Base-by-base conservation (phyloP, 179 eudicot genomes). In the Spergularia azorica region DNA sequence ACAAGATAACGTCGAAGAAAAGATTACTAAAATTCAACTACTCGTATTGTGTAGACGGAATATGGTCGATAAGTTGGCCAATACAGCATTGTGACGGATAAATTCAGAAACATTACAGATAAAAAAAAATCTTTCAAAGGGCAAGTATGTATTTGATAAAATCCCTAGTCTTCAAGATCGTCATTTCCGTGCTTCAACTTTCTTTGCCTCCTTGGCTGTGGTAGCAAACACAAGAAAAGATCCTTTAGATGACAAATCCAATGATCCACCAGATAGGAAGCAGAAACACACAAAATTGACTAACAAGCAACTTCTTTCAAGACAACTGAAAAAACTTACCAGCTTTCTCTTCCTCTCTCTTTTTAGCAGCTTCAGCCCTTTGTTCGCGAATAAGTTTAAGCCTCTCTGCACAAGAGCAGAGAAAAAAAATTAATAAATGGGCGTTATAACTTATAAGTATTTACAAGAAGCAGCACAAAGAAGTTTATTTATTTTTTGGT, bases 351-450 rank as follows among this genome's bases (percentile, higher is more conserved):
- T 92, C 97, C 57, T 90, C 97, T 58, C 97, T 86, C 83, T 92
- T 92, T 78, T 75, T 92, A 71, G 97, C 97, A 73, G 95, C 97
- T 63, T 92, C 97, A 41, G 95, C 97, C 80, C 97, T 92, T 79
- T 92, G 95, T 56, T 92, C 90, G 57, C 95, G 91, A 59, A 92
- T 89, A 21, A 92, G 92, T 71, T 92, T 92, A 73, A 92, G 83
- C 63, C 94, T 88, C 51, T 92, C 94, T 92, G 91, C 85, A 84
- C 63, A 58, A 20, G 20, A 63, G 54, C 26, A 15, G 10, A 75
- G 64, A 67, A 17, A 16, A 16, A 46, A 41, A 26, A 1, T 26
- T 13, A 13, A 62, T 61, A 55, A 54, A 13, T 10, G 21, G 38
- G 38, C 21, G 4, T 10, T 61, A 61, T 21, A 20, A 3, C 13